Evolutionary conservation across 768 basidiomycete genomes (phyloP).

Genomic region (Trametopsis cervina): DNA sequence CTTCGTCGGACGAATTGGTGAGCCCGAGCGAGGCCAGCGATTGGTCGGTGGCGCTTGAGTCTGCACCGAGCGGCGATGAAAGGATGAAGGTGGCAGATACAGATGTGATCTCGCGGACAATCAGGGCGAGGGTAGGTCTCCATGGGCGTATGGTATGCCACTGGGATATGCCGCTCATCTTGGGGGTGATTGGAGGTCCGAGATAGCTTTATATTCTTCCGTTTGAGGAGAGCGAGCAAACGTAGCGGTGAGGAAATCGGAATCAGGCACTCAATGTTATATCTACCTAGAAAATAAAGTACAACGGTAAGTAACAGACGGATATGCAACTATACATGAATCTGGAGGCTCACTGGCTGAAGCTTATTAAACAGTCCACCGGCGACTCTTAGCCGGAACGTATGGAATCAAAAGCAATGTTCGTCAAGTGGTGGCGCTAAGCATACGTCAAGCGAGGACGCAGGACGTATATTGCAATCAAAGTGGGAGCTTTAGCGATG

Average conservation of each 20-base stretch:
- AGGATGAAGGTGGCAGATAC: constrained; percentile 80
- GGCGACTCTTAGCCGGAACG: not conserved
- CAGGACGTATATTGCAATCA: not conserved
- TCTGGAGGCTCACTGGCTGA: not conserved
- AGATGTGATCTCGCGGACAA: constrained; percentile 76
- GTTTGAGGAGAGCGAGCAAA: not conserved
- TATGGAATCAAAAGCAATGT: not conserved
- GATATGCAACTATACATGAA: not conserved
- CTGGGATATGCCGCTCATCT: constrained; percentile 21
- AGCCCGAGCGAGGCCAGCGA: constrained; percentile 34
- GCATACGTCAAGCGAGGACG: not conserved
- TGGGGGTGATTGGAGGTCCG: not conserved
- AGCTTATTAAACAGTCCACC: not conserved
- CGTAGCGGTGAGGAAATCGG: not conserved
- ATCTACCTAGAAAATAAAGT: not conserved
- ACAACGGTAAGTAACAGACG: not conserved
- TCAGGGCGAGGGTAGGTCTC: constrained; percentile 62
- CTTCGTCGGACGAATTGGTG: constrained; percentile 24
- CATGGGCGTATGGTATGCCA: constrained; percentile 79
- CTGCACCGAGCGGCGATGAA: constrained; percentile 35
- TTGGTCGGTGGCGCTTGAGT: constrained; percentile 25
- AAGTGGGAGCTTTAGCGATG: not conserved
- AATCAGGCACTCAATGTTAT: not conserved
- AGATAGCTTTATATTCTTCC: not conserved
- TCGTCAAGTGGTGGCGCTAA: not conserved